Conservation (phyloP, 176 grass and related monocot genomes). For the Tillandsia fasciculata region DNA sequence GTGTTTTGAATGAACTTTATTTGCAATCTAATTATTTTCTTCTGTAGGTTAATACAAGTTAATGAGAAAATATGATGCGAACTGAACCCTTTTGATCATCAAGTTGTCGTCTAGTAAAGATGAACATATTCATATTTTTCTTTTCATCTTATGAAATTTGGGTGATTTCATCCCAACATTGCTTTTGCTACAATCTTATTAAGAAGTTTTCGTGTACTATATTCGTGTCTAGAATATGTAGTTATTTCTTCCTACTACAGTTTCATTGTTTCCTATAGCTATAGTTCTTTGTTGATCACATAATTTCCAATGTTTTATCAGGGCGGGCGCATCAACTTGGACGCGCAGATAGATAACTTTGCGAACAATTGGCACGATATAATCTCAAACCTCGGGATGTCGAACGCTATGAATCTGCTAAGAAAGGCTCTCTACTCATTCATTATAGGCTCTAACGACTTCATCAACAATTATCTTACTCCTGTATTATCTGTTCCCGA, state of each 20-base stretch:
- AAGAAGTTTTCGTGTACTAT: not conserved
- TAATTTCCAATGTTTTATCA: not conserved
- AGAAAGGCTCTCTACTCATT: constrained; percentile 52
- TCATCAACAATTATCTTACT: constrained; percentile 88
- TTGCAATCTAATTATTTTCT: too few species aligned
- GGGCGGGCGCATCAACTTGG: constrained; percentile 66
- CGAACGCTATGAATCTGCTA: constrained; percentile 33
- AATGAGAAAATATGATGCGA: too few species aligned
- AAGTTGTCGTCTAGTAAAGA: too few species aligned
- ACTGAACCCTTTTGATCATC: too few species aligned
- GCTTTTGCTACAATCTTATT: not conserved
- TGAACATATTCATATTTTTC: not conserved
- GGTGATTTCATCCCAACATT: not conserved
- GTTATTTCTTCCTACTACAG: not conserved
- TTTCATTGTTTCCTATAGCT: not conserved
- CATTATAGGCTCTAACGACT: constrained; percentile 75
- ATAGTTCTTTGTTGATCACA: not conserved
- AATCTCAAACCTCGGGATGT: constrained; percentile 38
- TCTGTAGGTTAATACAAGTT: too few species aligned
- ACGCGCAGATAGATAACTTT: constrained; percentile 70
- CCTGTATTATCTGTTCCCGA: constrained; percentile 44
- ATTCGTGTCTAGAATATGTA: not conserved
- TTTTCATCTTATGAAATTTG: not conserved
- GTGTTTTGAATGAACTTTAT: too few species aligned
- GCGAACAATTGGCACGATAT: constrained; percentile 52